A percentile compares a stretch with the other conserved stretches of the same genome.
These are phyloP conservation scores for Paralagenidium karlingii DNA, from an alignment of 352 stramenopile genomes.

Conservation along the genomic window DNA sequence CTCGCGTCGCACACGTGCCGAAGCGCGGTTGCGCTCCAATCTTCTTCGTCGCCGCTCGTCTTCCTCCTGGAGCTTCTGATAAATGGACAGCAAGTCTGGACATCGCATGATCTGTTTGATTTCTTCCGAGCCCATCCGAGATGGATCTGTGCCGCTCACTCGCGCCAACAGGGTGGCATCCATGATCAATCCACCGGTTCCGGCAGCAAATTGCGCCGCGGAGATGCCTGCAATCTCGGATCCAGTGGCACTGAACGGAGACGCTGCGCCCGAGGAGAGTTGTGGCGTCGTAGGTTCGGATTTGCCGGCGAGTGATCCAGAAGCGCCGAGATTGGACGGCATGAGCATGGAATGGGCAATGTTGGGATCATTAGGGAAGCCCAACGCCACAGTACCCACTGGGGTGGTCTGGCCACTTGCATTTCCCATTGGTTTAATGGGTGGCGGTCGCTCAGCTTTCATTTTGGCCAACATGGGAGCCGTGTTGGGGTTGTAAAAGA, in stretches of 20 bases:
- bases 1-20: constrained; percentile 62
- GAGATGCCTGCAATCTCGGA: constrained; percentile 43
- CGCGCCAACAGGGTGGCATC: constrained; percentile 64
- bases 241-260: constrained; percentile 10
- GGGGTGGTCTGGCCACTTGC: no score
- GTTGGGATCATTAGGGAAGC: no score
- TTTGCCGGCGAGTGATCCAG: no score
- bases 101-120: constrained; percentile 84
- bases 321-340: no score
- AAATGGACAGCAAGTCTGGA: constrained; percentile 74
- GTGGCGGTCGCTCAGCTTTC: no score
- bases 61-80: constrained; percentile 81
- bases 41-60: constrained; percentile 64
- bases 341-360: no score
- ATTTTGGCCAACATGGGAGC: no score
- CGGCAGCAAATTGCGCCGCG: constrained; percentile 67
- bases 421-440: no score
- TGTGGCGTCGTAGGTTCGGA: no score
- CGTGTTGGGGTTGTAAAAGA: no score
- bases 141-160: constrained; percentile 68
- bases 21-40: constrained; percentile 70
- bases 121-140: constrained; percentile 64
- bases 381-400: no score
- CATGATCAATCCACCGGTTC: constrained; percentile 62
- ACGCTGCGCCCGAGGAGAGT: no score